Percentiles rank a stretch among this genome's conserved stretches.
phyloP scores from a whole-genome alignment of 2,329 filamentous ascomycete species.

The Metarhizium robertsii region DNA sequence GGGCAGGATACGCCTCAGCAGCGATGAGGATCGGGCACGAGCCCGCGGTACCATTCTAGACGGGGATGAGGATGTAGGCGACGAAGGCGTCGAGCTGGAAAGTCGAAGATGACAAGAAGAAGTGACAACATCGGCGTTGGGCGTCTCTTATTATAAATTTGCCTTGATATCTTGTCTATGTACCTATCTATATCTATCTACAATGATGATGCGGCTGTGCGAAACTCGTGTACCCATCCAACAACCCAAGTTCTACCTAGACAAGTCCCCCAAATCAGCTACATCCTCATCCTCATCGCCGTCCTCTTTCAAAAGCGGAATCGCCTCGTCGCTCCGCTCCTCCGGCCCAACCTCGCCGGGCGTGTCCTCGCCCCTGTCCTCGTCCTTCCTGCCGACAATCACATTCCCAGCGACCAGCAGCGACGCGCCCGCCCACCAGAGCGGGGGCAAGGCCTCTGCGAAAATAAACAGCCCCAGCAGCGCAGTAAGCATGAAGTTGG shows the following conservation, averaged over 20 bases:
- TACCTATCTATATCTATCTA: no score
- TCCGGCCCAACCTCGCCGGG: constrained; percentile 10
- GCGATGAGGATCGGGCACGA: constrained; percentile 25
- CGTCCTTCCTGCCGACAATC: constrained; percentile 64
- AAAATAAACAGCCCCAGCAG: constrained; percentile 63
- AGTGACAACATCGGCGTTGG: background rate
- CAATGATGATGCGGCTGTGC: no score
- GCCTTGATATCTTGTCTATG: no score
- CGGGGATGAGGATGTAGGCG: constrained; percentile 30
- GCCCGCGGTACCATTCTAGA: constrained; percentile 34
- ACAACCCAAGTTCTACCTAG: constrained; percentile 7
- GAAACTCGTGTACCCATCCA: no score
- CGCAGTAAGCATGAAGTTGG: constrained; percentile 74
- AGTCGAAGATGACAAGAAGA: constrained; percentile 17
- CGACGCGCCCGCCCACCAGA: constrained; percentile 70
- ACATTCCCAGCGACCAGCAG: constrained; percentile 69
- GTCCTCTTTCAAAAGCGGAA: constrained; percentile 15
- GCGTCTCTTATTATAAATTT: background rate
- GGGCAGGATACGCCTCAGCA: constrained; percentile 46
- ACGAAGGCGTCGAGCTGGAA: constrained; percentile 35
- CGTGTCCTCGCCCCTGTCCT: constrained; percentile 17
- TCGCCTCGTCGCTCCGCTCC: constrained; percentile 12
- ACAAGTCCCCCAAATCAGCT: constrained; percentile 21
- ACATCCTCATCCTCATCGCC: constrained; percentile 20
- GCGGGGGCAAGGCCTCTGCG: constrained; percentile 56